Conservation (phyloP, 345 rosid genomes). For the Citropsis articulata region DNA sequence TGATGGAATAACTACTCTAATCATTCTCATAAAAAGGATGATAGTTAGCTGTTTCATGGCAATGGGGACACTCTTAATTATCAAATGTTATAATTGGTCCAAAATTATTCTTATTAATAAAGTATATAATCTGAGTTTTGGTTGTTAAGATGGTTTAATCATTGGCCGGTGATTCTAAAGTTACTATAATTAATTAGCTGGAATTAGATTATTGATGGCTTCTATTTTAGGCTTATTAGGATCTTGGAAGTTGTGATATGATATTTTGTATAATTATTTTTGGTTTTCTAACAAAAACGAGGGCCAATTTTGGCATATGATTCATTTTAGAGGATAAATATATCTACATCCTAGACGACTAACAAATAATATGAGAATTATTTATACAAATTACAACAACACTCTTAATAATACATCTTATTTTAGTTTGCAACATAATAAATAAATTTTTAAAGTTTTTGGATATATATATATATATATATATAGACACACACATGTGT, state of each 20-base stretch:
- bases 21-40: background rate
- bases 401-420: too few species aligned
- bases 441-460: too few species aligned
- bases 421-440: too few species aligned
- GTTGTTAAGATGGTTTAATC: conserved; percentile 10
- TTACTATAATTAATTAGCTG: background rate
- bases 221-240: background rate
- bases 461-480: fast-evolving
- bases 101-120: background rate
- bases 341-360: too few species aligned
- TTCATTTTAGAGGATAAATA: background rate
- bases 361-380: too few species aligned
- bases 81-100: background rate
- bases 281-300: background rate
- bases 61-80: background rate
- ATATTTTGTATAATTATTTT: background rate
- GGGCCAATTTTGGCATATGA: background rate
- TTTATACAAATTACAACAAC: too few species aligned
- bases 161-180: background rate
- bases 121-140: background rate
- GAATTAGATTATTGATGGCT: background rate
- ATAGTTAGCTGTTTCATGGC: background rate
- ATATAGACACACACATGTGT: fast-evolving
- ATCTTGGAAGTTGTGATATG: background rate
- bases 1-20: background rate